These are phyloP conservation scores for Saccharomycopsis phalli DNA, from an alignment of 1,139 yeast species.

Conservation along the genomic window DNA sequence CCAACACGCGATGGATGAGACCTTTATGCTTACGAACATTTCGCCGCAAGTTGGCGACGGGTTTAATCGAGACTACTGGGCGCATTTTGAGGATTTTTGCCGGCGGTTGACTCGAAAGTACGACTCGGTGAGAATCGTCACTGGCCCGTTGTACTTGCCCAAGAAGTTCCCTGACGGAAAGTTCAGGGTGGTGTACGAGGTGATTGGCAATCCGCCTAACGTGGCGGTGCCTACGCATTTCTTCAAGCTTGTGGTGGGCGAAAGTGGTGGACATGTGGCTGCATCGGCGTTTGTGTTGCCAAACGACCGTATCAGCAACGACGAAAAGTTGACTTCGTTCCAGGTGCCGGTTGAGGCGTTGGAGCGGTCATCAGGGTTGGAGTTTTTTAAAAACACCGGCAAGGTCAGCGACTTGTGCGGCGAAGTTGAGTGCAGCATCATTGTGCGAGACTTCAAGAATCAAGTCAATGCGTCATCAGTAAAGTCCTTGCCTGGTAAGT, in stretches of 20 bases:
- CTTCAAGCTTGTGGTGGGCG: constrained; percentile 84
- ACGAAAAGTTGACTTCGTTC: constrained; percentile 60
- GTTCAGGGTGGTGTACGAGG: constrained; percentile 76
- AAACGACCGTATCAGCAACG: constrained; percentile 64
- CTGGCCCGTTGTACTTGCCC: constrained; percentile 92
- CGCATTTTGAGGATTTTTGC: constrained; percentile 86
- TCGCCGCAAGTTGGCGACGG: constrained; percentile 98
- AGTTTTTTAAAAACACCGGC: constrained; percentile 55
- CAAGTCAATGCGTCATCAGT: too few species aligned
- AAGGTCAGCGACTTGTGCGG: constrained; percentile 55
- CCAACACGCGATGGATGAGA: constrained; percentile 90
- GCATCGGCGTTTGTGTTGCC: constrained; percentile 94
- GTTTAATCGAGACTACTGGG: constrained; percentile 95
- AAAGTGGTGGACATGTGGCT: constrained; percentile 45
- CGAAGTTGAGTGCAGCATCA: constrained; percentile 70
- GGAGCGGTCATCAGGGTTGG: constrained; percentile 80
- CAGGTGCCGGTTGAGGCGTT: constrained; percentile 86
- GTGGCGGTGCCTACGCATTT: constrained; percentile 98
- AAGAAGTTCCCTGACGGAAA: constrained; percentile 69
- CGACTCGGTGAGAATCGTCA: constrained; percentile 70
- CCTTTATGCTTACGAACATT: constrained; percentile 81
- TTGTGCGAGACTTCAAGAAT: constrained; percentile 72
- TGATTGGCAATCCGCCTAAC: constrained; percentile 94
- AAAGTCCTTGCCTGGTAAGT: too few species aligned
- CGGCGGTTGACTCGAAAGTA: constrained; percentile 65